phyloP scores from a whole-genome alignment of 2,329 filamentous ascomycete species.

The Phialophora tarda region DNA sequence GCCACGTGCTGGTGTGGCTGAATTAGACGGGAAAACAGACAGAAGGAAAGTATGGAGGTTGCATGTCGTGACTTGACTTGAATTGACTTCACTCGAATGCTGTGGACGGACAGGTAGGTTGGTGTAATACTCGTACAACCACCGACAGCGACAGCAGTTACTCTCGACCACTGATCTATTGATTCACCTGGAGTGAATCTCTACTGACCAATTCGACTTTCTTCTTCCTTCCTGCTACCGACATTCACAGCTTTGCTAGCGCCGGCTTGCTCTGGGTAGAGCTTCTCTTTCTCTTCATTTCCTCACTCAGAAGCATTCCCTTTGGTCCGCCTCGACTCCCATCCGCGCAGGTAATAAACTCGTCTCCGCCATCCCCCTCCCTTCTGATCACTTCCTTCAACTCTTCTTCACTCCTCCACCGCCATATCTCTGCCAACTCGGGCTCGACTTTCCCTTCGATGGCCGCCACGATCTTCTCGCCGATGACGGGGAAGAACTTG shows the following conservation, averaged over 20 bases:
- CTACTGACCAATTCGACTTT: neutral
- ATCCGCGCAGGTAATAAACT: conserved; percentile 42
- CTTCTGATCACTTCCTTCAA: conserved; percentile 14
- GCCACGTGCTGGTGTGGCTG: neutral
- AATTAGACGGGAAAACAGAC: neutral
- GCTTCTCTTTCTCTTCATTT: conserved; percentile 39
- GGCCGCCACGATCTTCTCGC: conserved; percentile 58
- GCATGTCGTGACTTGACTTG: neutral
- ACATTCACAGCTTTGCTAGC: neutral
- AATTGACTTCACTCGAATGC: neutral
- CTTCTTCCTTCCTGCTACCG: neutral
- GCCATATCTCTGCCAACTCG: conserved; percentile 52
- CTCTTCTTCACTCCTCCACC: conserved; percentile 44
- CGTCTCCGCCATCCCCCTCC: conserved; percentile 27
- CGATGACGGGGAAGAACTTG: conserved; percentile 72
- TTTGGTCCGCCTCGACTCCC: conserved; percentile 50
- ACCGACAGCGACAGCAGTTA: neutral
- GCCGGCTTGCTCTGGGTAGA: neutral
- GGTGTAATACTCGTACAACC: neutral
- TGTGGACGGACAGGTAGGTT: too few species aligned
- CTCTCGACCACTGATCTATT: neutral
- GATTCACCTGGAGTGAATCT: neutral
- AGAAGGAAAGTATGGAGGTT: neutral
- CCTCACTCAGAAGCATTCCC: conserved; percentile 50
- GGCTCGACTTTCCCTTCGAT: conserved; percentile 52